These are phyloP conservation scores for Pythium utonaiense DNA, from an alignment of 352 stramenopile genomes.

Conservation along the genomic window DNA sequence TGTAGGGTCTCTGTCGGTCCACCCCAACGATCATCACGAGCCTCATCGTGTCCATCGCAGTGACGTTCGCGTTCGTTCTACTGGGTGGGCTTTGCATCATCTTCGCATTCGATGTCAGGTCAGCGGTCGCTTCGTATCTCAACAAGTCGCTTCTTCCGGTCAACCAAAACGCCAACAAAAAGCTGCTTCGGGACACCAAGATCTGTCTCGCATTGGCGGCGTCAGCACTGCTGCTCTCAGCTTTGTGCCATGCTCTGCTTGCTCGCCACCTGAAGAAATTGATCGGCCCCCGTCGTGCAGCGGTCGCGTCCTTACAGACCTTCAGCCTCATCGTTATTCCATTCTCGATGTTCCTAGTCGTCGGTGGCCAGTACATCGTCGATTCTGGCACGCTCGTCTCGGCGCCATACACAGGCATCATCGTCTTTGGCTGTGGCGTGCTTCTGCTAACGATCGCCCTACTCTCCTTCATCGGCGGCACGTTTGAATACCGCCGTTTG, in stretches of 20 bases:
- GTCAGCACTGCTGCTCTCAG: slow-evolving; percentile 33
- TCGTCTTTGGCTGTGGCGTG: slow-evolving; percentile 53
- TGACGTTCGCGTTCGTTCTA: slow-evolving; percentile 44
- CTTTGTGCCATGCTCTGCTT: slow-evolving; percentile 34
- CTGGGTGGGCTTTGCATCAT: slow-evolving; percentile 60
- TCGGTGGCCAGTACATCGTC: slow-evolving; percentile 72
- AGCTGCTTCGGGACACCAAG: slow-evolving; percentile 43
- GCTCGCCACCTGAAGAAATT: slow-evolving; percentile 40
- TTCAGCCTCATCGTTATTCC: slow-evolving; percentile 66
- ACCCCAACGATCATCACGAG: slow-evolving; percentile 50
- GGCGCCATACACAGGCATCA: slow-evolving; percentile 66
- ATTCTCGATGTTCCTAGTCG: slow-evolving; percentile 62
- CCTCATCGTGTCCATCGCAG: slow-evolving; percentile 47
- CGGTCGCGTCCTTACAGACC: slow-evolving; percentile 63
- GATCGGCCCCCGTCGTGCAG: slow-evolving; percentile 48
- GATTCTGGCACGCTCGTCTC: slow-evolving; percentile 59
- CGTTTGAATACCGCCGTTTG: slow-evolving; percentile 76
- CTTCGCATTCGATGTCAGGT: slow-evolving; percentile 36
- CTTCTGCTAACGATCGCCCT: slow-evolving; percentile 54
- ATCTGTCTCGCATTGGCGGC: slow-evolving; percentile 35
- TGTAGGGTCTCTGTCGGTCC: slow-evolving; percentile 42
- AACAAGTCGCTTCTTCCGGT: slow-evolving; percentile 41
- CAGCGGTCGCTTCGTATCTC: slow-evolving; percentile 46
- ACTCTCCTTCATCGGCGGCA: slow-evolving; percentile 62
- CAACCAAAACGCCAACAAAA: slow-evolving; percentile 29